phyloP scores from a whole-genome alignment of 192 early-diverging fungal genomes.

The Umbelopsis ramanniana region DNA sequence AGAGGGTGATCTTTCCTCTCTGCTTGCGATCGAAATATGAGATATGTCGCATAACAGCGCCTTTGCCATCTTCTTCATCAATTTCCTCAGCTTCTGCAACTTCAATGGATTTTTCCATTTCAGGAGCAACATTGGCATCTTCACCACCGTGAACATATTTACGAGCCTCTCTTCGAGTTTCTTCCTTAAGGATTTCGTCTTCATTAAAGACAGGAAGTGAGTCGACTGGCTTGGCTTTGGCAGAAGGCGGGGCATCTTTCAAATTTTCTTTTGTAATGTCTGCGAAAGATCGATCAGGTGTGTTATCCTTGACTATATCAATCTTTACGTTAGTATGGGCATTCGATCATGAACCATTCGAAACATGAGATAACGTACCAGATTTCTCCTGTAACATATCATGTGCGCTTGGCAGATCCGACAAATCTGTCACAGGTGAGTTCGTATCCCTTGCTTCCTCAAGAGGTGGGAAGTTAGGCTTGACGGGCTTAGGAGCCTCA shows the following conservation, averaged over 20 bases:
- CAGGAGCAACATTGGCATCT: slow-evolving; percentile 13
- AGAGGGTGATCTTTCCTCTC: slow-evolving; percentile 34
- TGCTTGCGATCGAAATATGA: slow-evolving; percentile 29
- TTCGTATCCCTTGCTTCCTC: slow-evolving; percentile 1
- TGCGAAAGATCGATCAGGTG: slow-evolving; percentile 26
- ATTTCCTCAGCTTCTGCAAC: slow-evolving; percentile 9
- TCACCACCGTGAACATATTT: slow-evolving; percentile 23
- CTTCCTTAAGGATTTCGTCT: slow-evolving; percentile 23
- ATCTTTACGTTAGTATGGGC: not conserved
- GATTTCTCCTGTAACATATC: slow-evolving; percentile 6
- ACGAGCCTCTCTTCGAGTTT: slow-evolving; percentile 25
- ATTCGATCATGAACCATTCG: not conserved
- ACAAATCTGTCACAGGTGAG: not conserved
- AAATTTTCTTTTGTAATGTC: slow-evolving; percentile 28
- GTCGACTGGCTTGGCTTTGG: slow-evolving; percentile 21
- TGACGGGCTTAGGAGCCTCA: not conserved
- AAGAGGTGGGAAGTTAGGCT: slow-evolving; percentile 8
- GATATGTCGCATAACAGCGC: slow-evolving; percentile 15
- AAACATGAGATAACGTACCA: not conserved
- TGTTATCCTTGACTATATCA: not conserved
- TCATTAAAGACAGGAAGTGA: slow-evolving; percentile 35
- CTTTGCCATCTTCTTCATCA: not conserved
- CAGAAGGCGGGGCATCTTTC: slow-evolving; percentile 32
- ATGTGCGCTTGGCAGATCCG: not conserved
- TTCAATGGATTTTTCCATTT: slow-evolving; percentile 26